These are phyloP conservation scores for Litchi chinensis DNA, from an alignment of 345 rosid species.

Conservation along the genomic window DNA sequence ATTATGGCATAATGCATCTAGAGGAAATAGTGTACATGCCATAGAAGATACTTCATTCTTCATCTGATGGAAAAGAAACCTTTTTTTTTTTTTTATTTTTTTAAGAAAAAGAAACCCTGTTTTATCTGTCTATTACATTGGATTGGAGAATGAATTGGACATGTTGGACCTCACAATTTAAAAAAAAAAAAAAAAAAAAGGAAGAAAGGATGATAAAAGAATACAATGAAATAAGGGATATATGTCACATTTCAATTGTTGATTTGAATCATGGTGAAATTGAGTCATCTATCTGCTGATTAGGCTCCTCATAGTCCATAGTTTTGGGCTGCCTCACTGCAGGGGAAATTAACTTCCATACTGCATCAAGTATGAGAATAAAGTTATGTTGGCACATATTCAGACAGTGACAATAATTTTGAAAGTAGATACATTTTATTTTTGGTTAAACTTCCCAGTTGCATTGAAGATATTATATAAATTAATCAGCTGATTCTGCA, in stretches of 20 bases:
- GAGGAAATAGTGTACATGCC: background rate
- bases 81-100: no score
- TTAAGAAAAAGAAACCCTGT: background rate
- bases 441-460: background rate
- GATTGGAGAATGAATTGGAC: background rate
- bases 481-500: background rate
- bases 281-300: constrained; percentile 29
- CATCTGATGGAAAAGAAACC: background rate
- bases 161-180: background rate
- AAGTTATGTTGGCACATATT: background rate
- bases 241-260: background rate
- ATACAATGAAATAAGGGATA: background rate
- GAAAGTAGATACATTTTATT: background rate
- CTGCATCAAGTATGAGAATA: constrained; percentile 39
- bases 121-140: background rate
- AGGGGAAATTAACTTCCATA: constrained; percentile 79
- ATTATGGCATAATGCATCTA: background rate
- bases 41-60: background rate
- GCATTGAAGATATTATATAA: background rate
- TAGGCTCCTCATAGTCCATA: constrained; percentile 33
- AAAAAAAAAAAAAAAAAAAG: background rate
- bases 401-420: background rate
- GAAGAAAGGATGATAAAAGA: background rate
- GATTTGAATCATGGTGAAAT: constrained; percentile 20
- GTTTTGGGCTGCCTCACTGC: constrained; percentile 55